These are phyloP conservation scores for Geum urbanum DNA, from an alignment of 306 rosid genomes.

Conservation along the genomic window DNA sequence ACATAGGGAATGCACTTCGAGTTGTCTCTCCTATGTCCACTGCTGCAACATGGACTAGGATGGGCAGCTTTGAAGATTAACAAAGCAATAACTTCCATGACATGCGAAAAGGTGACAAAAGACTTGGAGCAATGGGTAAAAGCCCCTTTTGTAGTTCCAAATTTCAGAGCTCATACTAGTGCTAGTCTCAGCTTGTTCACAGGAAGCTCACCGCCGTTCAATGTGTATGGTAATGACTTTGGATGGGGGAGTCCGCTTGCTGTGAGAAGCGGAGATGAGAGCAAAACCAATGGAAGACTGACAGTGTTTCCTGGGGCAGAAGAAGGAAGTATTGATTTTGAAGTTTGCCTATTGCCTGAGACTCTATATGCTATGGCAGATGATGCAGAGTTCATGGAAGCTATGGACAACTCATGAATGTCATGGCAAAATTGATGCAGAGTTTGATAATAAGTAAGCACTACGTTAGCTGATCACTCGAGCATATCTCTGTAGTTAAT, in stretches of 20 bases:
- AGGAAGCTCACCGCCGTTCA: constrained; percentile 39
- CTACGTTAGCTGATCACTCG: neutral
- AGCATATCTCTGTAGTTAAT: neutral
- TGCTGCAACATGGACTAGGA: constrained; percentile 19
- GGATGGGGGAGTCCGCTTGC: constrained; percentile 17
- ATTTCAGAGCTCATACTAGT: neutral
- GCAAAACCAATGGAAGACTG: neutral
- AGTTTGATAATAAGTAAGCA: neutral
- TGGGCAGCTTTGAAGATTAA: constrained; percentile 33
- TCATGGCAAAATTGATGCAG: neutral
- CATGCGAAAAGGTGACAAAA: constrained; percentile 11
- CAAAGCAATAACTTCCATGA: constrained; percentile 18
- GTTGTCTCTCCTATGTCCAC: neutral
- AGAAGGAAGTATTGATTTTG: constrained; percentile 44
- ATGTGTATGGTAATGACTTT: constrained; percentile 34
- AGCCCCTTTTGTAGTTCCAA: constrained; percentile 2
- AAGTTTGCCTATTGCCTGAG: constrained; percentile 31
- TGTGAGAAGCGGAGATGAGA: neutral
- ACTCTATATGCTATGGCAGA: constrained; percentile 29
- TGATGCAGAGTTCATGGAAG: constrained; percentile 31
- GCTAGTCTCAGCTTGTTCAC: constrained; percentile 13
- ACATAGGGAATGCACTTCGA: constrained; percentile 26
- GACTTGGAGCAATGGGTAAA: constrained; percentile 29
- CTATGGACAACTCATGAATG: neutral
- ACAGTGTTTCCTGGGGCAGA: constrained; percentile 34